Percentiles rank a stretch among this genome's conserved stretches.
These are phyloP conservation scores for Leersia perrieri DNA, from an alignment of 176 grass and related monocot species.

Conservation along the genomic window DNA sequence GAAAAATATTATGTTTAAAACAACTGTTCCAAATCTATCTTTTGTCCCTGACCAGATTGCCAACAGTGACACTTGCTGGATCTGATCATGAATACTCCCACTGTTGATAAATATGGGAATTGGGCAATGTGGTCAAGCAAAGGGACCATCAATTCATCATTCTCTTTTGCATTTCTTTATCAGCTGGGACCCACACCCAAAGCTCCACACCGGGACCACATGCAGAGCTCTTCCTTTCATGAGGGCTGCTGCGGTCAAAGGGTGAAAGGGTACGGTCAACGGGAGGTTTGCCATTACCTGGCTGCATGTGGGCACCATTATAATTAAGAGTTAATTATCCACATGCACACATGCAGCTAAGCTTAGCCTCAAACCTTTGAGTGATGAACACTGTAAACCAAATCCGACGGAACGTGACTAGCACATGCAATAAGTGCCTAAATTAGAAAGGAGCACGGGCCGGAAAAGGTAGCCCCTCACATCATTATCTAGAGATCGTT, in stretches of 20 bases:
- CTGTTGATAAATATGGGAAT: neutral
- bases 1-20: no score
- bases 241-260: constrained; percentile 14
- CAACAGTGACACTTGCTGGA: neutral
- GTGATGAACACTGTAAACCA: neutral
- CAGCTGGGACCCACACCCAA: neutral
- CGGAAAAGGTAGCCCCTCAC: neutral
- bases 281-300: neutral
- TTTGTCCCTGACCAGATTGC: neutral
- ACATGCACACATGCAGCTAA: neutral
- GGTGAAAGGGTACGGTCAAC: neutral
- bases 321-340: neutral
- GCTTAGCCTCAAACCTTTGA: neutral
- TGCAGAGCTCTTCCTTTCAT: constrained; percentile 17
- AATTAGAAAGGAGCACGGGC: neutral
- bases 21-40: no score
- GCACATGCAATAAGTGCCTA: neutral
- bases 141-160: constrained; percentile 12
- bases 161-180: neutral
- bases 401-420: neutral
- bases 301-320: constrained; percentile 10
- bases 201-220: neutral
- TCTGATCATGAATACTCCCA: neutral
- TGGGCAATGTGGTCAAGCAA: neutral
- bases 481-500: neutral